These are phyloP conservation scores for Endothia cerciana DNA, from an alignment of 2,329 filamentous ascomycete genomes.

Conservation along the genomic window DNA sequence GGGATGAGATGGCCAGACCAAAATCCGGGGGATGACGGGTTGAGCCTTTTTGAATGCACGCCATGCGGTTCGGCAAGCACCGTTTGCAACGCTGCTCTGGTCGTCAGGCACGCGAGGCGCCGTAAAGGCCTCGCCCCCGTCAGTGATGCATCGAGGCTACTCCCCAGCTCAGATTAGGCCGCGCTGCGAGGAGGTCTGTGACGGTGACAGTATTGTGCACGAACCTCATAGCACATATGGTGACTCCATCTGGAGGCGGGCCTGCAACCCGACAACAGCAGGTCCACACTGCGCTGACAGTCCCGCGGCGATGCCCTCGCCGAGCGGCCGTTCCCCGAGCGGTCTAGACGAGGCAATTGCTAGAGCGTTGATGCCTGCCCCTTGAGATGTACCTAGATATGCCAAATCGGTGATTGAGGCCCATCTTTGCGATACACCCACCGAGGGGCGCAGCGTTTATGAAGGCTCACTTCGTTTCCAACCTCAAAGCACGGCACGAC, in stretches of 20 bases:
- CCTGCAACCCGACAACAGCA: conserved; percentile 9
- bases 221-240: conserved; percentile 1
- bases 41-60: conserved; percentile 23
- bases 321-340: conserved; percentile 21
- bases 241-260: conserved; percentile 13
- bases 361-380: neutral
- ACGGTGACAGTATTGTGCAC: conserved; percentile 26
- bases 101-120: conserved; percentile 22
- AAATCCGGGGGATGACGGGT: conserved; percentile 19
- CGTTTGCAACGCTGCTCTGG: conserved; percentile 31
- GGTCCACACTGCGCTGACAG: conserved; percentile 25
- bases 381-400: conserved; percentile 2
- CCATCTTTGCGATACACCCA: neutral
- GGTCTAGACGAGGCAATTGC: conserved; percentile 13
- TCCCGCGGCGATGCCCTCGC: conserved; percentile 21
- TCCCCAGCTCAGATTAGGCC: conserved; percentile 15
- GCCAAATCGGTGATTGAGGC: neutral
- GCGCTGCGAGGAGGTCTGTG: conserved; percentile 16
- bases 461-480: neutral
- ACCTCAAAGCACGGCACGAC: neutral
- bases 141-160: conserved; percentile 9
- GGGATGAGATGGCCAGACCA: conserved; percentile 23
- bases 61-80: conserved; percentile 33
- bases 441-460: neutral
- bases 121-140: neutral